Base-by-base conservation (phyloP, 805 yeast genomes). In the Spathaspora girioi region DNA sequence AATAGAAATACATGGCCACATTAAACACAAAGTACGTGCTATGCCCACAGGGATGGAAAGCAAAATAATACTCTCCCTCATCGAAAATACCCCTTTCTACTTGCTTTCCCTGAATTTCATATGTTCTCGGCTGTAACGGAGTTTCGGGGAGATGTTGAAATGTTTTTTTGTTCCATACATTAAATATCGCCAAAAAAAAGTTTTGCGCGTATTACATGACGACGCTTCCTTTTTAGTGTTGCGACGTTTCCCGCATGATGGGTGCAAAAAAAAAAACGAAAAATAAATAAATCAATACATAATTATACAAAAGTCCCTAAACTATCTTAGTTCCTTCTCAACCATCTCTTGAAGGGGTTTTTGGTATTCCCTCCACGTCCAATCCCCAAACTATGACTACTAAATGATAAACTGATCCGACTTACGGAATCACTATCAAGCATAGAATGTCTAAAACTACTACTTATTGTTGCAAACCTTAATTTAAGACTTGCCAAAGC, bases 261-360 rank as follows among this genome's bases (percentile, higher is more conserved):
- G 40, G 40, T 35, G 40, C 40, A 35, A 31, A 14, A 31, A 31
- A 35, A 10, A 35, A 14, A 35, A 10, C 7, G 2, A 35, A 3
- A 15, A 11, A 35, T 12, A 29, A 10, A 29, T 29, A 29, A 29
- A 29, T 29, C 11, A 29, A 29, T 42, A 42, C 44, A 42, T 42
- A 19, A 15, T 42, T 18, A 42, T 45, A 45, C 41, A 45, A 10
- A 31, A 45, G 11, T n/a, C n/a, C n/a, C n/a, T n/a, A n/a, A n/a
- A n/a, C n/a, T n/a, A n/a, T 8, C 11, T 14, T 50, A 47, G 31
- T 19, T 42, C 46, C 63, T 64, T 49, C 64, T 62, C 45, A 71
- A 63, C 78, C 78, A 73, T 56, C 67, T 65, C 59, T 67, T 73
- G 54, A 74, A 71, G 26, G 75, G 73, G 53, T 71, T 73, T 55